Base-by-base conservation (phyloP, 495 filamentous ascomycete species). In the Penicillium desertorum region DNA sequence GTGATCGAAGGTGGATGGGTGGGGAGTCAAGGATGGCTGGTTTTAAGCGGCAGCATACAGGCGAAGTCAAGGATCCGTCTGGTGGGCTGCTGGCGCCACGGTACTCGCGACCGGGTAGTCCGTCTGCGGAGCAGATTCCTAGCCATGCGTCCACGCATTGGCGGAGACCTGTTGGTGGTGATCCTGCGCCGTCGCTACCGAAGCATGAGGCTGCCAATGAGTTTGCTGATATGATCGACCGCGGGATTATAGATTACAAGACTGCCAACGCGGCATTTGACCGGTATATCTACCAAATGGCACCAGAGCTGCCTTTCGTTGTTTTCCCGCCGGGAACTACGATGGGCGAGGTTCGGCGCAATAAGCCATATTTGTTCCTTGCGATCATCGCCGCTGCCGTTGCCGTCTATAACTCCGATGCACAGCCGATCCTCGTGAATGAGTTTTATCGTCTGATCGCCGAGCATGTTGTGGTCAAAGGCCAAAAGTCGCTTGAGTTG, bases 401-500 rank as follows among this genome's bases (percentile, higher is more conserved):
- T 34, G 85, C 84, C 4, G 76, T 79, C 5, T 83, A 85, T 57
- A 73, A 82, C 60, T 83, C 86, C 4, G 66, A 77, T 4, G 56
- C 85, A 5, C 89, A 91, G 62, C 67, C 71, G 10, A 62, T 71
- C 2, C 73, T 98, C 23, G 81, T 85, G 0, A 83, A 83, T 45
- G 88, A 96, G 63, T 71, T 89, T 52, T 89, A 91, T 75, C 81
- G 80, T 56, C 71, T 83, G 25, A 83, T 94, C 44, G 90, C 88
- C 9, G 86, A 96, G 20, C 80, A 83, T 23, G 79, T 94, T 41
- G 81, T 95, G 54, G 73, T 89, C 32, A 82, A 83, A 32, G 90
- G 88, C 12, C 86, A 91, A 52, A 98, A 96, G 73, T 88, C 82
- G 8, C 73, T 98, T 11, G 93, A 98, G 63, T 72, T 98, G 1